These are phyloP conservation scores for Cucumis sativus DNA, from an alignment of 306 rosid genomes.

Conservation along the genomic window Cucumber_9930_V3 NC_026660.2:30033501-30034000, in stretches of 20 bases:
- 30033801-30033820: not conserved
- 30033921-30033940: not conserved
- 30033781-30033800: not conserved
- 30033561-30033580: conserved; percentile 81
- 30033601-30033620: conserved; percentile 41
- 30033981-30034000: not conserved
- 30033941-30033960: not conserved
- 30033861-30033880: not conserved
- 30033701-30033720: not conserved
- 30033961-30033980: not conserved
- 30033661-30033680: not conserved
- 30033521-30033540: not conserved
- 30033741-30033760: not conserved
- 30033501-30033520: not conserved
- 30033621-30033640: conserved; percentile 3
- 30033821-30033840: not conserved
- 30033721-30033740: not conserved
- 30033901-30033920: not conserved
- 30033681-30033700: not conserved
- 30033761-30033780: not conserved
- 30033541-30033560: conserved; percentile 52
- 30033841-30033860: not conserved
- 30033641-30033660: not conserved
- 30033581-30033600: conserved; percentile 59
- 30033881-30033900: not conserved